A percentile compares a stretch with the other conserved stretches of the same genome.
Evolutionary conservation across 2,329 filamentous ascomycete species (phyloP).

Genomic region (Botrytis cinerea): DNA sequence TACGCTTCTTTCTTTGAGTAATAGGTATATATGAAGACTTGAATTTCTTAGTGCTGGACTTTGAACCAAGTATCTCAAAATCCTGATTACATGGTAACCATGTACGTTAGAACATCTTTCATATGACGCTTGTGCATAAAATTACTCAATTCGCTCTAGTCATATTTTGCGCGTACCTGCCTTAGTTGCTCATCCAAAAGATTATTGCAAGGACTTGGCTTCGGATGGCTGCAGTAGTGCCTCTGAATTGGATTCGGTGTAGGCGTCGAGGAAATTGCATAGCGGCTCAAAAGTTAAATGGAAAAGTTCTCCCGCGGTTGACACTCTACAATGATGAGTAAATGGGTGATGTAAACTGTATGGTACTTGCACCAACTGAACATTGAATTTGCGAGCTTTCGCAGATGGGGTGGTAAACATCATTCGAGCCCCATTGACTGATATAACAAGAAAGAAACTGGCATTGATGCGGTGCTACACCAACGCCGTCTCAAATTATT

Average conservation of each 20-base stretch:
- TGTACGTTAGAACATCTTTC: background rate
- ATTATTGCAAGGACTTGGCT: background rate
- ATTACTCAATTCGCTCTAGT: background rate
- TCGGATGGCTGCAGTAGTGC: slow-evolving; percentile 4
- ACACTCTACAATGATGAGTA: background rate
- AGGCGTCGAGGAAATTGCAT: slow-evolving; percentile 8
- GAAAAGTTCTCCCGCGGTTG: background rate
- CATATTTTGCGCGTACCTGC: slow-evolving; percentile 11
- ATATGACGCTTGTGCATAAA: background rate
- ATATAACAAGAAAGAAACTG: background rate
- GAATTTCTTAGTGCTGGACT: background rate
- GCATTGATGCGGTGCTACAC: background rate
- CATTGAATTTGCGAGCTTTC: background rate
- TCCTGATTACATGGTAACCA: background rate
- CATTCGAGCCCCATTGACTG: background rate
- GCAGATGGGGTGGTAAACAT: background rate
- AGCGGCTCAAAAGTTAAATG: background rate
- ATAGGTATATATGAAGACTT: background rate
- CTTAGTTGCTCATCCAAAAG: background rate
- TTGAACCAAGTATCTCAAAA: background rate
- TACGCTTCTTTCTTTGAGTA: background rate
- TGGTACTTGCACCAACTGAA: background rate
- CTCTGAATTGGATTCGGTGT: background rate
- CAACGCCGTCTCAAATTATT: background rate
- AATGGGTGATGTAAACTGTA: background rate